Conservation (phyloP, 768 basidiomycete species). For the Floccularia luteovirens region DNA sequence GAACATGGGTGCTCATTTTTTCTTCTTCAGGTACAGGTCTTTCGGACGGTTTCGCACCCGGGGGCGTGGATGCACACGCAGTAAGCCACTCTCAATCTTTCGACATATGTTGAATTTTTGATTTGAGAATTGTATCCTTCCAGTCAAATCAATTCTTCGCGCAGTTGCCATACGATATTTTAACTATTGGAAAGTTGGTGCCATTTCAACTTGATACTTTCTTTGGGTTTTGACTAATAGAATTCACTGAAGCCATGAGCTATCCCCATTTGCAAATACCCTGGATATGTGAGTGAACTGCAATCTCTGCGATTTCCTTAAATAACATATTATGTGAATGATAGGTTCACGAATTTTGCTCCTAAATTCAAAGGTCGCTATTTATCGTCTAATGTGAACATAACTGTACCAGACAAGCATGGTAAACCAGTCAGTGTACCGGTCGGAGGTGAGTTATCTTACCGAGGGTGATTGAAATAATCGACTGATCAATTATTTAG, state of each 20-base stretch:
- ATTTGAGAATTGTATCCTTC: not conserved
- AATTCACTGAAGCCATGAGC: conserved; percentile 53
- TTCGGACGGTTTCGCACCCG: conserved; percentile 65
- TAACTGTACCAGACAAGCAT: conserved; percentile 51
- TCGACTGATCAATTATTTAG: conserved; percentile 15
- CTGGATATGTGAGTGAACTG: conserved; percentile 48
- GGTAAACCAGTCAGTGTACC: conserved; percentile 26
- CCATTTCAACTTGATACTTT: not conserved
- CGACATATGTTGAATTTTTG: not conserved
- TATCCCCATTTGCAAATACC: conserved; percentile 64
- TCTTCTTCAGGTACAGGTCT: conserved; percentile 57
- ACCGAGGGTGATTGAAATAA: not conserved
- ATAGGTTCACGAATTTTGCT: conserved; percentile 57
- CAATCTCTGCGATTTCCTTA: not conserved
- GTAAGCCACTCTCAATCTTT: conserved; percentile 26
- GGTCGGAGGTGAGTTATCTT: conserved; percentile 24
- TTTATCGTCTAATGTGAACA: conserved; percentile 81
- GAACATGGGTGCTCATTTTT: not conserved
- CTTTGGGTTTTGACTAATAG: not conserved
- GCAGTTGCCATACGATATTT: conserved; percentile 71
- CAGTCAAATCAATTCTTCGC: conserved; percentile 73
- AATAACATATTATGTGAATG: conserved; percentile 1
- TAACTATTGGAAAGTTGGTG: conserved; percentile 78
- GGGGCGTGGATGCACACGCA: conserved; percentile 67
- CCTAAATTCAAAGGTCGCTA: conserved; percentile 65